A percentile compares a stretch with the other conserved stretches of the same genome.
phyloP scores from a whole-genome alignment of 257 asterid genomes.

The Eucommia ulmoides region DNA sequence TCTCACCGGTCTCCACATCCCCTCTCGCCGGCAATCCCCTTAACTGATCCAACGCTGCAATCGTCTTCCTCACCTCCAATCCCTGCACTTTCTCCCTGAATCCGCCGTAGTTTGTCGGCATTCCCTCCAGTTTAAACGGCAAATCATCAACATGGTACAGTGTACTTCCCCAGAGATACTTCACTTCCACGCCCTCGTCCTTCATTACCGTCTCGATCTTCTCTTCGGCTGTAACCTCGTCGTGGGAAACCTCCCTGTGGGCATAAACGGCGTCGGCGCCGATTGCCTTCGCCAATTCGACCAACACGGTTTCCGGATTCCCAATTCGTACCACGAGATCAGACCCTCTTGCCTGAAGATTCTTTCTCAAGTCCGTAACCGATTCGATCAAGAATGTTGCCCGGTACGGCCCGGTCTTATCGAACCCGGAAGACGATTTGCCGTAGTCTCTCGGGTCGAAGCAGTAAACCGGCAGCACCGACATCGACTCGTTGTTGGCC shows the following conservation, averaged over 20 bases:
- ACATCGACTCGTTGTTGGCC: constrained; percentile 69
- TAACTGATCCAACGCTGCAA: constrained; percentile 67
- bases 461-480: constrained; percentile 84
- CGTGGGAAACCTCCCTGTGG: constrained; percentile 72
- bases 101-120: constrained; percentile 86
- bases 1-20: constrained; percentile 82
- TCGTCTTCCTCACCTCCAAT: constrained; percentile 71
- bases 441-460: constrained; percentile 96
- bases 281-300: constrained; percentile 68
- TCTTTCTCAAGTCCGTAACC: constrained; percentile 55
- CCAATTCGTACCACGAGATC: constrained; percentile 87
- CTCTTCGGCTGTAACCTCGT: constrained; percentile 82
- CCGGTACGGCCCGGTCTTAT: constrained; percentile 76
- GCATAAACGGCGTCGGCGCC: constrained; percentile 93
- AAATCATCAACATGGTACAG: constrained; percentile 90
- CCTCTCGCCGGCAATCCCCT: constrained; percentile 78
- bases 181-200: constrained; percentile 84
- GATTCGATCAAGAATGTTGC: constrained; percentile 75
- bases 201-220: constrained; percentile 71
- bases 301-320: constrained; percentile 65
- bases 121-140: constrained; percentile 68
- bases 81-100: constrained; percentile 74
- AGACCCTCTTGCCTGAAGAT: constrained; percentile 69
- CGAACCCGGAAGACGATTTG: constrained; percentile 75
- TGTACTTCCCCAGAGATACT: constrained; percentile 97